Evolutionary conservation across 2,329 filamentous ascomycete genomes (phyloP), one percentile per base, ranked within the genome.

Genomic region (Fusarium humuli): DNA sequence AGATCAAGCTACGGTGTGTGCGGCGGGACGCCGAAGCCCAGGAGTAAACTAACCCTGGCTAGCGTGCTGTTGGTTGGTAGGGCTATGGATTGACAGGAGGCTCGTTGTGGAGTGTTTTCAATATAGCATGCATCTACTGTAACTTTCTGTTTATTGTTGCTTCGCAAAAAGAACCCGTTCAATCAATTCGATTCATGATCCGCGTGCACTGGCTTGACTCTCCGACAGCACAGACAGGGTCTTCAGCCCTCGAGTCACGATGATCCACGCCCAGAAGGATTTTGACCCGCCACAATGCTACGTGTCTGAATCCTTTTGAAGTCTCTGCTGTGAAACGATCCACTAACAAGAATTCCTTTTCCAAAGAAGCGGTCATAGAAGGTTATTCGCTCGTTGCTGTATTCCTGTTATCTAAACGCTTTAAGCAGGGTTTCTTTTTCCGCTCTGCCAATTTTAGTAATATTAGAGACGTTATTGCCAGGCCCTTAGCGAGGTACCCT

Each of bases 1-100:
- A 46, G 57, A 70, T 72, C 57, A 69, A 53, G 53, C 41, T 72
- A 16, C 62, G 70, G 34, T 72, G 70, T 48, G 65, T 72, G 57
- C 69, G 60, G 57, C 13, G 45, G 32, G 25, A 30, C 10, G 22
- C 18, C 34, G 34, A n/a, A 37, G 34, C 10, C 18, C 18, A 37
- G 34, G 18, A 37, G 34, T 37, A 37, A 37, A 37, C 34, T 11
- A 37, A 3, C 12, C 10, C 34, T n/a, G 18, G 18, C 34, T 37
- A 37, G 34, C 34, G 34, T n/a, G 18, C 10, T 49, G 47, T 49
- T 40, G 23, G 32, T 52, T 37, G 48, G 22, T 52, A 52, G 32
- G 48, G 48, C 48, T 52, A 27, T 40, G 22, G n/a, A 18, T 12
- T 44, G 20, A 37, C 30, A 32, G 16, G 14, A 37, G 30, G 22